Evolutionary conservation across 495 filamentous ascomycete species (phyloP).

Genomic region (Penicillium simplicissimum): DNA sequence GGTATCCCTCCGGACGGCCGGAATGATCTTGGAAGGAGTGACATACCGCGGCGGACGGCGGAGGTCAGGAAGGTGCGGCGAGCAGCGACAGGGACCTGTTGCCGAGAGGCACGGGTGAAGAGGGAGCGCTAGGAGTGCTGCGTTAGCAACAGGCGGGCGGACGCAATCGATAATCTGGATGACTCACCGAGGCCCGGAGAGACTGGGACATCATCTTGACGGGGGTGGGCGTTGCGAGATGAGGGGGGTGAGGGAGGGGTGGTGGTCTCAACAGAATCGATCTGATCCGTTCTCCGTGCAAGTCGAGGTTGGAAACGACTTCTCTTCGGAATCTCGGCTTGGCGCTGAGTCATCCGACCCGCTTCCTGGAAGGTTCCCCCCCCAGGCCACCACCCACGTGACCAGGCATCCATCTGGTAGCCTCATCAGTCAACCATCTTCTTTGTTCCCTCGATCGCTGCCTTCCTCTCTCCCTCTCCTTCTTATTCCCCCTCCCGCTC

Average conservation of each 20-base stretch:
- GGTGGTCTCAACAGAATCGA: conserved; percentile 35
- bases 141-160: conserved; percentile 22
- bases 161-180: conserved; percentile 5
- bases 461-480: conserved; percentile 20
- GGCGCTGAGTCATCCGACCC: conserved; percentile 29
- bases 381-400: conserved; percentile 20
- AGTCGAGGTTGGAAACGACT: conserved; percentile 38
- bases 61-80: conserved; percentile 77
- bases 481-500: conserved; percentile 10
- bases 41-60: conserved; percentile 46
- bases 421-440: conserved; percentile 1
- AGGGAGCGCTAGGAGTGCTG: conserved; percentile 66
- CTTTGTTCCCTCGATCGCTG: conserved; percentile 16
- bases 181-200: conserved; percentile 66
- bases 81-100: conserved; percentile 64
- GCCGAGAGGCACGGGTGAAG: conserved; percentile 74
- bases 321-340: conserved; percentile 35
- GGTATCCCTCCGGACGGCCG: not conserved
- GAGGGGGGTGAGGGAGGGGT: conserved; percentile 25
- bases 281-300: conserved; percentile 38
- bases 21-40: conserved; percentile 1
- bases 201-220: conserved; percentile 67
- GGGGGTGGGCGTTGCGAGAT: conserved; percentile 29
- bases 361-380: not conserved
- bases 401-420: conserved; percentile 3